Evolutionary conservation across 2,329 filamentous ascomycete species (phyloP).

Genomic region (Hypoxylon sp.): DNA sequence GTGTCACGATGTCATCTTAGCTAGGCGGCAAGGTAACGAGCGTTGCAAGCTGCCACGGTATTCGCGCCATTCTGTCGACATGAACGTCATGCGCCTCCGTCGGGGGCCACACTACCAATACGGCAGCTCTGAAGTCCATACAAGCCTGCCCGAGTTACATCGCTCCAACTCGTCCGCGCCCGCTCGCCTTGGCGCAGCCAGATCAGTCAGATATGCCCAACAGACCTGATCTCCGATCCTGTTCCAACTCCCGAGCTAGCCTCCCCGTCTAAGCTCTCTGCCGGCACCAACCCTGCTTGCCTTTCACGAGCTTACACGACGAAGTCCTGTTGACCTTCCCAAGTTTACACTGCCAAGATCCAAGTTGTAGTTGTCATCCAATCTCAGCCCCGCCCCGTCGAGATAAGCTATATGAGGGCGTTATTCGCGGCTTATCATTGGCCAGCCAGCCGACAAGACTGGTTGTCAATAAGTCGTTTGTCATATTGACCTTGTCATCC

Average conservation of each 20-base stretch:
- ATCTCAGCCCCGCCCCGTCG: slow-evolving; percentile 30
- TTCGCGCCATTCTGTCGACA: slow-evolving; percentile 40
- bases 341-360: slow-evolving; percentile 37
- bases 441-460: slow-evolving; percentile 17
- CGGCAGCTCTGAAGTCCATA: slow-evolving; percentile 45
- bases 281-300: slow-evolving; percentile 24
- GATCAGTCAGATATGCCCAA: slow-evolving; percentile 38
- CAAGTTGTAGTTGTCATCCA: slow-evolving; percentile 31
- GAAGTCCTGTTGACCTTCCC: slow-evolving; percentile 24
- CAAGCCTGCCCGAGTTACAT: slow-evolving; percentile 40
- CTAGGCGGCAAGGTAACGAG: slow-evolving; percentile 22
- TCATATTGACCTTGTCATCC: slow-evolving; percentile 26
- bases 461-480: slow-evolving; percentile 23
- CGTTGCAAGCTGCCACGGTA: slow-evolving; percentile 12
- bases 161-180: slow-evolving; percentile 27
- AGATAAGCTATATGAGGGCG: slow-evolving; percentile 36
- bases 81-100: slow-evolving; percentile 34
- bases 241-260: slow-evolving; percentile 34
- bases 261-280: slow-evolving; percentile 29
- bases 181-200: slow-evolving; percentile 34
- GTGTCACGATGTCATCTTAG: slow-evolving; percentile 35
- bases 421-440: slow-evolving; percentile 17
- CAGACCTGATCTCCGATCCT: slow-evolving; percentile 36
- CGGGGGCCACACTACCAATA: slow-evolving; percentile 35
- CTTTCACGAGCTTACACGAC: slow-evolving; percentile 28